Percentiles rank a stretch among this genome's conserved stretches.
Conservation (phyloP, 805 yeast species). For the Yarrowia sp. region DNA sequence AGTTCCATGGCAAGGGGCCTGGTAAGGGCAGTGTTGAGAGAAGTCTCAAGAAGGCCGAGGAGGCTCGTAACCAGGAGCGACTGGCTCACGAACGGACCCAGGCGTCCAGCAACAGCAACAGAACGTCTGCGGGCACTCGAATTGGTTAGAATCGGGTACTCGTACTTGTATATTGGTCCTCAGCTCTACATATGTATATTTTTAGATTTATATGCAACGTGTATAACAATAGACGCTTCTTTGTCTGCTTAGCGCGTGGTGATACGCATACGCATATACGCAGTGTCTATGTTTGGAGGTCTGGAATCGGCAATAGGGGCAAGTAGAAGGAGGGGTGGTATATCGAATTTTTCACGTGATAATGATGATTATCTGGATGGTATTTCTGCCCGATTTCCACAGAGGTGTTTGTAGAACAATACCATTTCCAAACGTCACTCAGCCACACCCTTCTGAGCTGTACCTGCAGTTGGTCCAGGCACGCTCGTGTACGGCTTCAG, state of each 20-base stretch:
- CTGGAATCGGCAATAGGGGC: neutral
- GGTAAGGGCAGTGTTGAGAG: slow-evolving; percentile 40
- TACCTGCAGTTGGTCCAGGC: slow-evolving; percentile 1
- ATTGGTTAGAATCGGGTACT: neutral
- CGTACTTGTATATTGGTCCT: no score
- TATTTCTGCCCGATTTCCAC: no score
- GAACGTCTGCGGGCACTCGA: slow-evolving; percentile 1
- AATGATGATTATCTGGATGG: no score
- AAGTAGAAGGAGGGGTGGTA: neutral
- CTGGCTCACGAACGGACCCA: slow-evolving; percentile 5
- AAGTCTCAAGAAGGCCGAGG: slow-evolving; percentile 35
- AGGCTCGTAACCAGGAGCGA: slow-evolving; percentile 26
- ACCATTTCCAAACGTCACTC: no score
- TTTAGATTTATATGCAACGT: neutral
- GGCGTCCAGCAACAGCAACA: neutral
- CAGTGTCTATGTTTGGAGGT: neutral
- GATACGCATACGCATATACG: neutral
- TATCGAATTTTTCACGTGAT: no score
- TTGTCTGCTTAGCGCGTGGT: neutral
- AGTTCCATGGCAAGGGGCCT: slow-evolving; percentile 61
- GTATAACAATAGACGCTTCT: neutral
- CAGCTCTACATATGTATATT: neutral
- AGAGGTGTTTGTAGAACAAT: no score
- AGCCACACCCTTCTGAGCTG: neutral
- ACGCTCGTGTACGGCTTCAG: no score